Evolutionary conservation across 441 rosid genomes (phyloP).

Genomic region (Erodium moschatum): DNA sequence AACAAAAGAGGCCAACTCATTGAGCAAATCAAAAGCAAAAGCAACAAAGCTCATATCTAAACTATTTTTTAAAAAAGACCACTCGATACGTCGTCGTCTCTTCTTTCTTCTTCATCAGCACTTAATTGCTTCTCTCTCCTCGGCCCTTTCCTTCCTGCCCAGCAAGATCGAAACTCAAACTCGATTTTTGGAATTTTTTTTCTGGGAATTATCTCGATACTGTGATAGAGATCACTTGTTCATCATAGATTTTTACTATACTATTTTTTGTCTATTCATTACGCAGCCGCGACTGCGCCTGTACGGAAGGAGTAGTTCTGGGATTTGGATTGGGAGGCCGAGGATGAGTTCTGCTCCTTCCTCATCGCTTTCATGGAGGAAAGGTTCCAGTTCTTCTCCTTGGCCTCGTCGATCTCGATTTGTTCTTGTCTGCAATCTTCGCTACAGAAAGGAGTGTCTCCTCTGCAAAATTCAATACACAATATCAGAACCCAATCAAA

Average conservation of each 20-base stretch:
- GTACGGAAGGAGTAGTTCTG: constrained; percentile 32
- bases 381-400: constrained; percentile 33
- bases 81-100: neutral
- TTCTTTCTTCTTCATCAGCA: neutral
- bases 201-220: neutral
- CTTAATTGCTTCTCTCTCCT: constrained; percentile 19
- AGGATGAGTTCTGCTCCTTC: constrained; percentile 31
- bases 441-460: constrained; percentile 41
- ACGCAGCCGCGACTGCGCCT: constrained; percentile 52
- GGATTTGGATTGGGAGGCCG: constrained; percentile 35
- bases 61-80: neutral
- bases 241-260: neutral
- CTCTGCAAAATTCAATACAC: constrained; percentile 27
- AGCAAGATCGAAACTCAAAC: neutral
- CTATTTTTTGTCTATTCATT: constrained; percentile 10
- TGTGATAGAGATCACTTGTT: neutral
- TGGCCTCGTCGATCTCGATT: constrained; percentile 32
- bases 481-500: constrained; percentile 5
- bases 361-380: constrained; percentile 49
- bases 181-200: neutral
- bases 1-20: constrained; percentile 22
- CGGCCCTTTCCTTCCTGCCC: constrained; percentile 19
- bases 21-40: constrained; percentile 15
- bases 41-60: constrained; percentile 4
- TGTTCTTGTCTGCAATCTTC: constrained; percentile 43